These are phyloP conservation scores for Naganishia friedmannii DNA, from an alignment of 768 basidiomycete species.

Conservation along the genomic window DNA sequence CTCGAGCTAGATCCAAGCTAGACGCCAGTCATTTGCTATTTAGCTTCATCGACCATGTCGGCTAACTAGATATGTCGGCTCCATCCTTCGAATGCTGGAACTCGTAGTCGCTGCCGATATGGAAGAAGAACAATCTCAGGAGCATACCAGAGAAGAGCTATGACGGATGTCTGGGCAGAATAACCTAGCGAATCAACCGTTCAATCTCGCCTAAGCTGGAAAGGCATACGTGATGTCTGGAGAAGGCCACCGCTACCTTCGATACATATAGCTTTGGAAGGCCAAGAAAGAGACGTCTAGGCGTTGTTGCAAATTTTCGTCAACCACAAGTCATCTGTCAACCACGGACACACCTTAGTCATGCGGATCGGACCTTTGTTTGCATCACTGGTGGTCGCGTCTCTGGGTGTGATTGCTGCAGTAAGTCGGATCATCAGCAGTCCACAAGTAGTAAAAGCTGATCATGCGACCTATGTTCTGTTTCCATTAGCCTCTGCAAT, in stretches of 20 bases:
- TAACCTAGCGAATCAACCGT: no score
- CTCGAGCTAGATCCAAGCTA: background rate
- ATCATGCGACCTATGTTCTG: background rate
- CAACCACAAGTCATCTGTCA: background rate
- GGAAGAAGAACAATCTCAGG: no score
- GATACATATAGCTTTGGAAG: background rate
- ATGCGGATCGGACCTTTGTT: background rate
- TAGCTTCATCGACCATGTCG: background rate
- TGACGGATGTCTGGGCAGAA: no score
- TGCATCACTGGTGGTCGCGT: background rate
- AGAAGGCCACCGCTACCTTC: no score
- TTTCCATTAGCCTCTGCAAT: background rate
- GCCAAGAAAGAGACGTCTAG: background rate
- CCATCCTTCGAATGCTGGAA: no score
- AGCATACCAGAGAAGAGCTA: no score
- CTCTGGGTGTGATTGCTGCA: background rate
- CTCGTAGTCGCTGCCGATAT: no score
- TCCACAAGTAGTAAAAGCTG: background rate
- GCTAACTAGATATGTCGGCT: no score
- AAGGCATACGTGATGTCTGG: background rate
- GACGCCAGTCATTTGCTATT: background rate
- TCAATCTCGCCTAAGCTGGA: background rate
- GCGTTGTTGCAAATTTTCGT: background rate
- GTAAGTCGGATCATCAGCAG: background rate
- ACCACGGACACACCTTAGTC: background rate